Base-by-base conservation (phyloP, 2,329 filamentous ascomycete genomes). In the Monosporascus sp. region DNA sequence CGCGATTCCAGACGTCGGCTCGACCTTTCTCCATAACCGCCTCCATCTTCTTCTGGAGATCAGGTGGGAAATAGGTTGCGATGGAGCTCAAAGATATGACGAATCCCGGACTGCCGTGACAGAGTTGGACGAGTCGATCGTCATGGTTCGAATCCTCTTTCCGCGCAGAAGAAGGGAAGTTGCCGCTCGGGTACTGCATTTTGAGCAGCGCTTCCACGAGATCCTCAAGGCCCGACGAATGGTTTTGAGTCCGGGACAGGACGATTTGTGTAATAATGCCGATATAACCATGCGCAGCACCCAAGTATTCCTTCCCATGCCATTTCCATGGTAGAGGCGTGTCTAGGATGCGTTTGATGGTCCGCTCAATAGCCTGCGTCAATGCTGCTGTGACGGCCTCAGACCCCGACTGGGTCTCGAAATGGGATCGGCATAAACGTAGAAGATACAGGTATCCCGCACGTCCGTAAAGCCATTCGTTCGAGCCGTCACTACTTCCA, bases 231-330 rank as follows among this genome's bases (percentile, higher is more conserved):
- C 22, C 43, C 14, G 22, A 16, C 14, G 43, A 7, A 24, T 46
- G 43, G 22, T 31, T 46, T 17, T 27, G 22, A 2, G 11, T 26
- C 52, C 79, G 76, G 2, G 83, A 83, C 22, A 81, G 72, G 2
- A 88, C 77, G 16, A 89, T 72, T 66, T 90, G 87, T n/a, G 82
- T 84, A 52, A 90, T 77, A 65, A 88, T 88, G 5, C 87, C 85
- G 26, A 89, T 81, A 14, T 81, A 78, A 7, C 87, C 87, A 63
- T 90, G 85, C 0, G 80, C 82, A 5, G 86, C 83, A 1, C 87
- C 87, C 37, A 87, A 73, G 62, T 87, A 88, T 19, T 71, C 65
- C 59, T 82, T 82, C 16, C 78, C 80, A 55, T 83, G 79, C 82
- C 83, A 89, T 57, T 76, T 78, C 87, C 86, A 90, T 1, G 69